Evolutionary conservation across 345 rosid species (phyloP), one percentile per base, ranked within the genome.

Genomic region (Aquilaria yunnanensis): DNA sequence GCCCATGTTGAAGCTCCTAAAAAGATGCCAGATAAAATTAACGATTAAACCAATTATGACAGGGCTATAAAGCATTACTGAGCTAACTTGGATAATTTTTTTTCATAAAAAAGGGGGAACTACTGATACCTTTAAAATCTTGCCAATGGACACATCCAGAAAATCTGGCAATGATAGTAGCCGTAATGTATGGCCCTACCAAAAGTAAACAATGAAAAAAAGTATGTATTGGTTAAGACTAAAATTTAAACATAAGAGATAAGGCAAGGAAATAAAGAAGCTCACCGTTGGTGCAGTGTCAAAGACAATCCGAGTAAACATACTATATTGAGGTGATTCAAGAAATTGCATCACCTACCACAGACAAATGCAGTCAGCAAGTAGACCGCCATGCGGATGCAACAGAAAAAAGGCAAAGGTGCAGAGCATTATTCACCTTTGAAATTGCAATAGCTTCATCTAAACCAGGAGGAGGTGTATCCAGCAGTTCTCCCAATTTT

Each of bases 381-480:
- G 71, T 51, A 70, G 49, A 7, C 63, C 45, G 58, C 72, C 60
- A 56, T 45, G 51, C n/a, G 45, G 63, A 14, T 23, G 37, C 32
- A 59, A 59, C 13, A 14, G 0, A 6, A 57, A 59, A 14, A 50
- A 60, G 32, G 53, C 8, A 56, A 33, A 37, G 14, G 68, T 51
- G 59, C 52, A 68, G 53, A 53, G 73, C 7, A 68, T 29, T 10
- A 63, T 46, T 7, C 63, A 90, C 99, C 81, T 90, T 94, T 60
- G 99, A 85, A 77, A 94, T 94, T 65, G 99, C 99, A 68, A 94
- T 83, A 52, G 97, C 99, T 88, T 94, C 99, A 83, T 94, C 96
- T 70, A 94, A 75, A 63, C 99, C 97, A 62, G 99, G 99, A 75
- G 99, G 99, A n/a, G 99, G 99, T 16, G 97, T 82, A 70, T 94